phyloP scores from a whole-genome alignment of 2,329 filamentous ascomycete genomes.

The Fusarium clavum region DNA sequence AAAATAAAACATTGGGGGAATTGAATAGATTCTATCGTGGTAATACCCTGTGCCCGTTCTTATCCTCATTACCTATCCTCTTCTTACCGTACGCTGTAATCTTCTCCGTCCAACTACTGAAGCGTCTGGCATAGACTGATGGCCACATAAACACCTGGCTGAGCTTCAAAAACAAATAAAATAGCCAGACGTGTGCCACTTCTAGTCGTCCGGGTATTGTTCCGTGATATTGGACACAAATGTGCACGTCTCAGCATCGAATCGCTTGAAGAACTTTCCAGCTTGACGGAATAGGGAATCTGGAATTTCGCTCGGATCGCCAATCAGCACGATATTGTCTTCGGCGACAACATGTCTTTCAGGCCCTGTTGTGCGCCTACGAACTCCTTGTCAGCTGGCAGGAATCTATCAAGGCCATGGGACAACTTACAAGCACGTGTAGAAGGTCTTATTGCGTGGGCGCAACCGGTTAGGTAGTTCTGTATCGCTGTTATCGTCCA shows the following conservation, averaged over 20 bases:
- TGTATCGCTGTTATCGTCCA: constrained; percentile 45
- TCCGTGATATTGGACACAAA: constrained; percentile 87
- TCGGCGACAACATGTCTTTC: constrained; percentile 63
- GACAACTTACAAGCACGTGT: constrained; percentile 79
- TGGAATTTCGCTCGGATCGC: constrained; percentile 59
- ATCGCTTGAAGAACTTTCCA: constrained; percentile 89
- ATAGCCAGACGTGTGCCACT: background rate
- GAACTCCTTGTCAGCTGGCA: constrained; percentile 11
- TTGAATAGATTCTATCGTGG: constrained; percentile 14
- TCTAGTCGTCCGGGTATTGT: constrained; percentile 86
- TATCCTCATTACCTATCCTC: constrained; percentile 2
- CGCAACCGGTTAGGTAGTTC: constrained; percentile 45
- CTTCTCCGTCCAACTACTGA: background rate
- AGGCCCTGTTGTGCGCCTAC: constrained; percentile 50
- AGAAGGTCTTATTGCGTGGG: constrained; percentile 70
- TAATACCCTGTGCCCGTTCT: background rate
- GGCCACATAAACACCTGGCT: constrained; percentile 9
- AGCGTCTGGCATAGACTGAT: background rate
- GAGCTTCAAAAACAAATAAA: constrained; percentile 6
- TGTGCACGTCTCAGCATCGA: constrained; percentile 71
- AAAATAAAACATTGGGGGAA: background rate
- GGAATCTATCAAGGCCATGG: background rate
- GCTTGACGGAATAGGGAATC: constrained; percentile 74
- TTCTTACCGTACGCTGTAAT: constrained; percentile 4
- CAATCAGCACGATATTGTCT: constrained; percentile 79